Conservation (phyloP, 306 rosid genomes). For the Lathyrus tuberosus region DNA sequence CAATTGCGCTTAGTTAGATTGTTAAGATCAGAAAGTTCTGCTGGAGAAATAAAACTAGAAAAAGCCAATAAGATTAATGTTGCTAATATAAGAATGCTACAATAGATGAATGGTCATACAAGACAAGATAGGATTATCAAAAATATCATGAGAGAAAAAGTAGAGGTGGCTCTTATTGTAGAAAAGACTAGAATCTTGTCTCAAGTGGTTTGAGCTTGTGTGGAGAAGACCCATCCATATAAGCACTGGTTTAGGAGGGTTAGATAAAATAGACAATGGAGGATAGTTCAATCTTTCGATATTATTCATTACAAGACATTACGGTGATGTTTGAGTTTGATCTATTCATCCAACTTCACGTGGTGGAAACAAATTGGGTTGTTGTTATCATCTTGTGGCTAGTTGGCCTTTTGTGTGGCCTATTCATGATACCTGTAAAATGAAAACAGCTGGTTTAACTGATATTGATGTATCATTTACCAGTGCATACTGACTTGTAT, state of each 20-base stretch:
- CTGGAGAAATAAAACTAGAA: constrained; percentile 25
- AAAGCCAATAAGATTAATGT: background rate
- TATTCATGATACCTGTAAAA: constrained; percentile 9
- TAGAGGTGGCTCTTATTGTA: constrained; percentile 1
- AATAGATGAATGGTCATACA: constrained; percentile 1
- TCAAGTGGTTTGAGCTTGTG: background rate
- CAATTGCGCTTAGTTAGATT: background rate
- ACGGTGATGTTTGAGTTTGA: background rate
- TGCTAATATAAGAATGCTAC: background rate
- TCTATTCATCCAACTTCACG: background rate
- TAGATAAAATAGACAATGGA: constrained; percentile 7
- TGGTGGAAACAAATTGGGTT: background rate
- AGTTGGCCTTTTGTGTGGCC: background rate
- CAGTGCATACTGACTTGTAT: constrained; percentile 38
- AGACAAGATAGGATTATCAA: constrained; percentile 2
- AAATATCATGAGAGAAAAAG: background rate
- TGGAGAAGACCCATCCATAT: background rate
- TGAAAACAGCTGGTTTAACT: constrained; percentile 32
- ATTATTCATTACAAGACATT: constrained; percentile 4
- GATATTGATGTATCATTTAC: constrained; percentile 22
- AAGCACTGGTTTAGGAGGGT: background rate
- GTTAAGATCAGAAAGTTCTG: constrained; percentile 19
- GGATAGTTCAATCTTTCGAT: constrained; percentile 8
- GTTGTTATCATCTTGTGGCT: background rate
- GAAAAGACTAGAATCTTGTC: background rate